Base-by-base conservation (phyloP, 2,329 filamentous ascomycete species). In the Triangularia setosa region DNA sequence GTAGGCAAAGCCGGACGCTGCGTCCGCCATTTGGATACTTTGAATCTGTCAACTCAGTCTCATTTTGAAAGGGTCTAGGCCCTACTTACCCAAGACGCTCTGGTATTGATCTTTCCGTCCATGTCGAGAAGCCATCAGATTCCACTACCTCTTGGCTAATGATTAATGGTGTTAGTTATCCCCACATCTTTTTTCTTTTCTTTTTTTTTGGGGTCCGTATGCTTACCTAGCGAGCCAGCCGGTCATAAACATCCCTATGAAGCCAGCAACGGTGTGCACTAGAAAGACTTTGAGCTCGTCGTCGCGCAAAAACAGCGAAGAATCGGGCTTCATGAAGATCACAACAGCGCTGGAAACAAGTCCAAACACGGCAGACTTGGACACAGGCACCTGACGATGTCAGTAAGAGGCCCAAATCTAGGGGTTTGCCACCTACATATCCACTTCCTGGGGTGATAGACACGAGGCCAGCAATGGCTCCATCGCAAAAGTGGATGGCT, bases 401-500 rank as follows among this genome's bases (percentile, higher is more conserved):
- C 65, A 86, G 69, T 12, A 33, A 18, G 8, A 65, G 6, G 3
- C 4, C 16, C 33, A 53, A 53, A 12, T 18, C 21, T 23, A 4
- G 6, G 8, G 9, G 4, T 8, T 53, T 5, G 18, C 84, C 71
- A 25, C 78, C 79, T 21, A 84, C 81, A 67, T 78, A 84, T 60
- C 82, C 82, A 12, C 82, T 82, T 14, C 81, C 83, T 12, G 83
- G 83, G 0, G 83, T 85, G 71, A 86, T 85, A n/a, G 83, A 83
- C n/a, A 87, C 83, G 1, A 86, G 79, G 35, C 84, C 84, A 54
- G 83, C 82, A 67, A 86, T 85, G 25, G 82, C 83, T 48, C 84
- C 84, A 63, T 83, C 82, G 69, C 84, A 87, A 11, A 82, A 82
- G 54, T 84, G 83, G 0, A 85, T 81, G 7, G 84, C 79, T 14